These are phyloP conservation scores for Trypanosomatidae sp. DNA, from an alignment of 208 protist genomes.

Conservation along the genomic window DNA sequence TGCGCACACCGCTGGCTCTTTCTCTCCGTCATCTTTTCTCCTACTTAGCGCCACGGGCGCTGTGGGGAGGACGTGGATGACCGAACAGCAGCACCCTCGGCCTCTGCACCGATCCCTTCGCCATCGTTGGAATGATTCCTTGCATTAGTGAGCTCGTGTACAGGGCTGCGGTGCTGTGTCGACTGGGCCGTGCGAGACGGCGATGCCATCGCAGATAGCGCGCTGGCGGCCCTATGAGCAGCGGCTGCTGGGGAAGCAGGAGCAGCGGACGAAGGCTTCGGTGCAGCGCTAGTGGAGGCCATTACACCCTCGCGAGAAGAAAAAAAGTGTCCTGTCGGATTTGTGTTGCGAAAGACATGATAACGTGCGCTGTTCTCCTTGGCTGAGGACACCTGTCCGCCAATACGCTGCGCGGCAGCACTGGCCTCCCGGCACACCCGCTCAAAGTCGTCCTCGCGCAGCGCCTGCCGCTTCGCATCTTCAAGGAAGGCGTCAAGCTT, in stretches of 20 bases:
- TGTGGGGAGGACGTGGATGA: constrained; percentile 19
- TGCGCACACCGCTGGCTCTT: not conserved
- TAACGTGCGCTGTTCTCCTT: constrained; percentile 30
- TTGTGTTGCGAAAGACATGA: constrained; percentile 46
- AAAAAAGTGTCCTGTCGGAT: constrained; percentile 14
- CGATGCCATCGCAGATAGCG: not conserved
- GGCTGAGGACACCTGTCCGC: constrained; percentile 38
- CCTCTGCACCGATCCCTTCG: not conserved
- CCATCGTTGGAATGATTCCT: not conserved
- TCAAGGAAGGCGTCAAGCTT: constrained; percentile 71
- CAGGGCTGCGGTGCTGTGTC: constrained; percentile 16
- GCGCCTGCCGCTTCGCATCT: constrained; percentile 44
- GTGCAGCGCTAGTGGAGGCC: not conserved
- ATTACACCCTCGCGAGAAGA: not conserved
- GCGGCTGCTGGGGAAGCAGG: not conserved
- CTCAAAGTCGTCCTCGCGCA: constrained; percentile 55
- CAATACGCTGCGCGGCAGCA: constrained; percentile 49
- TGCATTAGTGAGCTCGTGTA: not conserved
- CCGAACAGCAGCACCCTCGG: constrained; percentile 1
- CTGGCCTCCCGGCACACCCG: constrained; percentile 58
- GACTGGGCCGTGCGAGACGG: not conserved
- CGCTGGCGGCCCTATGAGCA: not conserved
- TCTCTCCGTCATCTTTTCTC: not conserved
- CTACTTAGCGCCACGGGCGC: constrained; percentile 19
- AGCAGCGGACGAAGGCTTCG: not conserved